These are phyloP conservation scores for Fraxinus greggii DNA, from an alignment of 305 asterid species.

Conservation along the genomic window DNA sequence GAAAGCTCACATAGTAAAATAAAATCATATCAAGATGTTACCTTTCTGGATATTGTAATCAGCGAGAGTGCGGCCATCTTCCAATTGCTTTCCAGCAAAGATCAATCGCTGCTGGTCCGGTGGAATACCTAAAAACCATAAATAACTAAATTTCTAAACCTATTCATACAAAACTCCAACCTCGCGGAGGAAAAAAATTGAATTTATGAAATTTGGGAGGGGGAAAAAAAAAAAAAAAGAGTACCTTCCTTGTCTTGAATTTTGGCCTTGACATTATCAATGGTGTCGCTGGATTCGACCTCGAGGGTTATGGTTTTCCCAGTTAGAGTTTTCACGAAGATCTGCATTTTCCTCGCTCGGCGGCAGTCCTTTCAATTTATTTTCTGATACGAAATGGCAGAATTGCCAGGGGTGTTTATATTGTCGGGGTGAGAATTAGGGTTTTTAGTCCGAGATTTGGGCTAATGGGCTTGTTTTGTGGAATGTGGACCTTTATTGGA, in stretches of 20 bases:
- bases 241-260: background rate
- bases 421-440: background rate
- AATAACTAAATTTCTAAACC: background rate
- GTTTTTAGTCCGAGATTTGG: background rate
- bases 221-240: background rate
- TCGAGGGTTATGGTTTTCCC: conserved; percentile 37
- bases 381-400: background rate
- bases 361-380: background rate
- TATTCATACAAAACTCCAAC: background rate
- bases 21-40: background rate
- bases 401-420: background rate
- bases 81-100: background rate
- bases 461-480: background rate
- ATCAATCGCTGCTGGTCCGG: background rate
- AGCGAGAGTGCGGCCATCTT: background rate
- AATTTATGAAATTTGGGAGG: background rate
- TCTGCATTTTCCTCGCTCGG: conserved; percentile 28
- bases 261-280: background rate
- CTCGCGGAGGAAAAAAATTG: background rate
- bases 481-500: background rate
- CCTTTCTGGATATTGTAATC: background rate
- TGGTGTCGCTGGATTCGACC: conserved; percentile 2
- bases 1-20: background rate
- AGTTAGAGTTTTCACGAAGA: conserved; percentile 38
- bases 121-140: background rate